These are phyloP conservation scores for Candida maesae DNA, from an alignment of 805 yeast species.

Conservation along the genomic window DNA sequence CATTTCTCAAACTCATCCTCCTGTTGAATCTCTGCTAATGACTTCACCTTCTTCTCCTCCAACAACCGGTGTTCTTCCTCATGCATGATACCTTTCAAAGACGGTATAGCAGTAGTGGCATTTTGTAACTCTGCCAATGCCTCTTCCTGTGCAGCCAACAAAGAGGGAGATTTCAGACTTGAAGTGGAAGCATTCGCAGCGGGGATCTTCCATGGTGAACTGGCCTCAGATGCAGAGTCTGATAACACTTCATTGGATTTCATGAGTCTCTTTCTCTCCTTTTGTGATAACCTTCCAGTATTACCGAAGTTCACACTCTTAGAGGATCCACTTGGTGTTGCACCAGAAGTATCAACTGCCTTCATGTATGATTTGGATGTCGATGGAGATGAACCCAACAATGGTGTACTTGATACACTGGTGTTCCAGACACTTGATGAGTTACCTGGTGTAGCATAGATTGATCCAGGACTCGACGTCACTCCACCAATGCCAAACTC, in stretches of 20 bases:
- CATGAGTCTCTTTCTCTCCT: constrained; percentile 49
- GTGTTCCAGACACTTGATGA: constrained; percentile 6
- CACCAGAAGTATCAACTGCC: constrained; percentile 1
- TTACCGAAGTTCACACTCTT: constrained; percentile 1
- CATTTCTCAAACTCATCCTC: constrained; percentile 83
- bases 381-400: constrained; percentile 9
- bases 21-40: constrained; percentile 68
- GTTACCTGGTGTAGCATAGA: constrained; percentile 6
- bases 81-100: constrained; percentile 42
- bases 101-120: constrained; percentile 24
- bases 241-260: constrained; percentile 13
- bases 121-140: constrained; percentile 11
- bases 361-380: constrained; percentile 7
- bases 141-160: constrained; percentile 20
- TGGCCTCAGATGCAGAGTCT: neutral
- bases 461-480: constrained; percentile 13
- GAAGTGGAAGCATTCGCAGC: constrained; percentile 5
- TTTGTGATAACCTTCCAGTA: constrained; percentile 41
- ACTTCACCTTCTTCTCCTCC: constrained; percentile 32
- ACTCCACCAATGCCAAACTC: constrained; percentile 7
- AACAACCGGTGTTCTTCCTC: constrained; percentile 42
- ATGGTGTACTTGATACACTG: constrained; percentile 1
- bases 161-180: constrained; percentile 15
- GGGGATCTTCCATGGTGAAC: constrained; percentile 23
- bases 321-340: neutral